These are phyloP conservation scores for Cardiosporidium cionae DNA, from an alignment of 169 alveolate genomes.

Conservation along the genomic window DNA sequence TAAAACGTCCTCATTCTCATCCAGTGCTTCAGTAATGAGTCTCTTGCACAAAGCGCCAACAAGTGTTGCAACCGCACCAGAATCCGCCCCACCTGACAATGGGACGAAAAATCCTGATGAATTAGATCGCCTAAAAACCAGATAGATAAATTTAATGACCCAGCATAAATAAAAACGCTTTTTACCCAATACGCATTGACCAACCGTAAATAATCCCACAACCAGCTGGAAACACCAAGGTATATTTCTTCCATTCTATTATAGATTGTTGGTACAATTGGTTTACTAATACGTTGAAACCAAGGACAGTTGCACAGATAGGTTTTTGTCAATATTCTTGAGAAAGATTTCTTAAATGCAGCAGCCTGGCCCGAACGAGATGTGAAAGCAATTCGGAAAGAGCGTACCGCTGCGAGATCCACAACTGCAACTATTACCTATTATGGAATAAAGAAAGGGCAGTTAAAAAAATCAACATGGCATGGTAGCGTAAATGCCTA, in stretches of 20 bases:
- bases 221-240: conserved; percentile 61
- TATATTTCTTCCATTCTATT: conserved; percentile 56
- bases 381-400: conserved; percentile 22
- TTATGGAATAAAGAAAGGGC: too few relatives aligned
- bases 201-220: conserved; percentile 69
- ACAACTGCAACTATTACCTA: conserved; percentile 41
- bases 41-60: conserved; percentile 28
- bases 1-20: conserved; percentile 5
- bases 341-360: neutral
- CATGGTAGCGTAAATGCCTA: too few relatives aligned
- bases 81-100: conserved; percentile 79
- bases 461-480: too few relatives aligned
- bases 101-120: conserved; percentile 74
- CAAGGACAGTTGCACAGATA: too few relatives aligned
- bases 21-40: conserved; percentile 1
- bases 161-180: neutral
- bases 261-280: neutral
- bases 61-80: conserved; percentile 21
- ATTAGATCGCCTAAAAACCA: conserved; percentile 18
- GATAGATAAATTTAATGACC: neutral
- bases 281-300: too few relatives aligned
- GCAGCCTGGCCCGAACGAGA: neutral
- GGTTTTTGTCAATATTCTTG: neutral
- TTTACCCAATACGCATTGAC: neutral
- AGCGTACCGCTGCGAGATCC: conserved; percentile 59